phyloP scores from a whole-genome alignment of 2,329 filamentous ascomycete genomes.

The Clonostachys byssicola region DNA sequence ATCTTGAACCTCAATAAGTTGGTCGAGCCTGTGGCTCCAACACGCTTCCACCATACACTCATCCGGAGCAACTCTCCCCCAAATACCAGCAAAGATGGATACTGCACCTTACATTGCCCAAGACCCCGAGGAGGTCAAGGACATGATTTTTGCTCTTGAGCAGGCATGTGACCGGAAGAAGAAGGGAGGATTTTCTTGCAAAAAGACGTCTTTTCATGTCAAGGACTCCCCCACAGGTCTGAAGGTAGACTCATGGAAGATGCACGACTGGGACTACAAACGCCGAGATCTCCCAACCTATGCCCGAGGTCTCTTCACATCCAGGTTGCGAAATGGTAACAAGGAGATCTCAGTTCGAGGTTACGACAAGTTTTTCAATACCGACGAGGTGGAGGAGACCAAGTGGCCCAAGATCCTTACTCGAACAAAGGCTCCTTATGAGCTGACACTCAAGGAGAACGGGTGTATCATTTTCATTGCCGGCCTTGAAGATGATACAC shows the following conservation, averaged over 20 bases:
- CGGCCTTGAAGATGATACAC: constrained; percentile 80
- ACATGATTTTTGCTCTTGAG: constrained; percentile 63
- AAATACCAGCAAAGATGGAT: too few species aligned
- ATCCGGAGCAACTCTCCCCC: too few species aligned
- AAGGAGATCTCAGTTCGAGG: constrained; percentile 82
- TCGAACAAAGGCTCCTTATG: constrained; percentile 82
- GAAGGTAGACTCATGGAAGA: constrained; percentile 83
- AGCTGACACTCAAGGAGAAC: constrained; percentile 96
- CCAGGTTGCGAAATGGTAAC: constrained; percentile 56
- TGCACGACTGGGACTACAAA: constrained; percentile 97
- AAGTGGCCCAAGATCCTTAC: constrained; percentile 75
- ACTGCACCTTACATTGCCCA: constrained; percentile 62
- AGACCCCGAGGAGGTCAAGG: constrained; percentile 61
- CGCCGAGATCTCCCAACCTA: constrained; percentile 81
- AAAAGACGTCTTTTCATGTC: constrained; percentile 75
- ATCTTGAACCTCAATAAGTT: too few species aligned
- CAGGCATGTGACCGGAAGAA: constrained; percentile 46
- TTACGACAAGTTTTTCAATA: constrained; percentile 99
- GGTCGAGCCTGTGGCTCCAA: too few species aligned
- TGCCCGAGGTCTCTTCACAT: constrained; percentile 92
- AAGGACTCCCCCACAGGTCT: constrained; percentile 57
- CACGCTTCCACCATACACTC: too few species aligned
- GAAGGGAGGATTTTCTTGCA: constrained; percentile 65
- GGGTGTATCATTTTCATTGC: constrained; percentile 99
- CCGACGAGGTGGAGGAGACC: constrained; percentile 76